Base-by-base conservation (phyloP, 1,139 yeast species). In the Suhomyces taliae region DNA sequence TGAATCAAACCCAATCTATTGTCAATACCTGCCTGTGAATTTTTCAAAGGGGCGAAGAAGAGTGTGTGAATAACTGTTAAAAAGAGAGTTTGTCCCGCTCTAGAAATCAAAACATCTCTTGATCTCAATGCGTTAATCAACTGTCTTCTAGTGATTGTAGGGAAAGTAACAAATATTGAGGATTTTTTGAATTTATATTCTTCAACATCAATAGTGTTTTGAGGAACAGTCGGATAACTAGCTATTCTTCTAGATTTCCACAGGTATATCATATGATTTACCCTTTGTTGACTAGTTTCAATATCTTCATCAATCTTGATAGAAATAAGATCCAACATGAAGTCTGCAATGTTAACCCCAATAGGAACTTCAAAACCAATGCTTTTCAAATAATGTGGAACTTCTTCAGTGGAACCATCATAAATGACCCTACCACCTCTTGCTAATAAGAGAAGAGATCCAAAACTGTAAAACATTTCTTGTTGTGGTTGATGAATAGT, bases 401-500 rank as follows among this genome's bases (percentile, higher is more conserved):
- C 48, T 2, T 38, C 34, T 4, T n/a, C 36, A 4, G 58, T 46
- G 6, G 43, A 37, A 2, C 67, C 67, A 32, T 61, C 53, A 45
- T 53, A 63, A 8, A 62, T 56, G 11, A 60, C 61, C 15, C 40
- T 48, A 2, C 65, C 65, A 3, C 65, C 65, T 15, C 58, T 49
- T 8, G 66, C 65, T 34, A 63, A 53, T 32, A 63, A 53, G 35
- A 61, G 54, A 38, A 63, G 47, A 9, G 58, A 48, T n/a, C 59
- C 64, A 45, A 62, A 62, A 27, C 39, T 47, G 19, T 49, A 43
- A 39, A 63, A 58, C 56, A 62, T 57, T 36, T 54, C 62, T 39
- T 56, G 53, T 42, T 56, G 59, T 7, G 67, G 67, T 50, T 63
- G 67, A 42, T 63, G 67, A 36, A 63, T 55, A 8, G 66, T 62